Evolutionary conservation across 208 protist species (phyloP).

Genomic region (Trypanosomatidae sp.): DNA sequence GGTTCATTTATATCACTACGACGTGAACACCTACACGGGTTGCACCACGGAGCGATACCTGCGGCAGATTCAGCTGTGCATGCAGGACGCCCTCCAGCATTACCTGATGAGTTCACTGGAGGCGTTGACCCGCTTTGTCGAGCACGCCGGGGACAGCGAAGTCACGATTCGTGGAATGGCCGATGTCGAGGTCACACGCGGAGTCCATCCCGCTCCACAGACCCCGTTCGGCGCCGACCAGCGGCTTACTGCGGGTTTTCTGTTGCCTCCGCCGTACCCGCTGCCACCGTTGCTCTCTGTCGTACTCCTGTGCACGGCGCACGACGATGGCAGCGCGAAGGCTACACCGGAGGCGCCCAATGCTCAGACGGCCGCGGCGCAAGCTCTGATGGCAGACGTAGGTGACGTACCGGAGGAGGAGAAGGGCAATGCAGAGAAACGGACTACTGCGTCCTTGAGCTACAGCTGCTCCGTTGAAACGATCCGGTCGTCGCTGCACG

Average conservation of each 20-base stretch:
- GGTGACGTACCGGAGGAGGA: not conserved
- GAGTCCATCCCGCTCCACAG: constrained; percentile 27
- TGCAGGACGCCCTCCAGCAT: constrained; percentile 91
- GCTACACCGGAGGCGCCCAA: not conserved
- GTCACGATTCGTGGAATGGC: constrained; percentile 54
- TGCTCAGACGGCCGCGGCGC: not conserved
- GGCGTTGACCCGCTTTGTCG: constrained; percentile 85
- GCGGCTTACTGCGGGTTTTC: constrained; percentile 33
- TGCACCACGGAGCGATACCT: constrained; percentile 94
- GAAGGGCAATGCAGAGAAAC: not conserved
- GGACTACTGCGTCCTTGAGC: constrained; percentile 14
- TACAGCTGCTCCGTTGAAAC: constrained; percentile 63
- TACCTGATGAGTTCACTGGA: constrained; percentile 65
- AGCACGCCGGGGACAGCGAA: constrained; percentile 64
- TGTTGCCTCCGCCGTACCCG: constrained; percentile 37
- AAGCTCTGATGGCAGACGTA: too few relatives aligned
- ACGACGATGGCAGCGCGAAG: not conserved
- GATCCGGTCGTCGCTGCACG: constrained; percentile 60
- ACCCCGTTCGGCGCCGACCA: constrained; percentile 49
- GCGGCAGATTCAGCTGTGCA: constrained; percentile 89
- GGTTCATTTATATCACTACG: constrained; percentile 83
- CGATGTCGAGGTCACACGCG: constrained; percentile 46
- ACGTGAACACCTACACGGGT: constrained; percentile 88
- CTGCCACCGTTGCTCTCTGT: constrained; percentile 61
- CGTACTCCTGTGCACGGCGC: constrained; percentile 47